Conservation (phyloP, 2,329 filamentous ascomycete species). For the Aureobasidium pullulans region DNA sequence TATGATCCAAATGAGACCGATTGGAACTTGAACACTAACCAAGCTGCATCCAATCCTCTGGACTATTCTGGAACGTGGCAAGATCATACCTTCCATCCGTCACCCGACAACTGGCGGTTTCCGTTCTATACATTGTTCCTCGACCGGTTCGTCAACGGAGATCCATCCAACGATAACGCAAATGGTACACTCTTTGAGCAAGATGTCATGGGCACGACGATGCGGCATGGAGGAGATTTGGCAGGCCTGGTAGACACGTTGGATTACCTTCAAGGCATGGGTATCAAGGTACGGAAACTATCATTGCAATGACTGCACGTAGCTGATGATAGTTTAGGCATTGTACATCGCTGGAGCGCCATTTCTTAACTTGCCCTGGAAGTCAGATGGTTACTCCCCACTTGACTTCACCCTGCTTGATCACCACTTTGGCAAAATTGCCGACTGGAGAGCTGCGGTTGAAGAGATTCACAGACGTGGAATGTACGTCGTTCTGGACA, state of each 20-base stretch:
- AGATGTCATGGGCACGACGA: conserved; percentile 51
- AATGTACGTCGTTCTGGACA: conserved; percentile 61
- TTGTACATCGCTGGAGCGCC: conserved; percentile 58
- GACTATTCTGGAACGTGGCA: conserved; percentile 53
- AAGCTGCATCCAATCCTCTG: conserved; percentile 45
- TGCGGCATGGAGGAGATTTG: conserved; percentile 57
- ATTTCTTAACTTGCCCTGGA: conserved; percentile 59
- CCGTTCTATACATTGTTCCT: conserved; percentile 59
- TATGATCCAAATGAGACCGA: conserved; percentile 45
- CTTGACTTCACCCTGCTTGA: conserved; percentile 58
- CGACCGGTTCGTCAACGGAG: conserved; percentile 58
- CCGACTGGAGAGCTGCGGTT: conserved; percentile 51
- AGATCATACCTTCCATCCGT: conserved; percentile 44
- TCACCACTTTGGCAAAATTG: conserved; percentile 53
- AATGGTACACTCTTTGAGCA: conserved; percentile 56
- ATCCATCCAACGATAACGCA: conserved; percentile 56
- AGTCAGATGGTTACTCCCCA: conserved; percentile 51
- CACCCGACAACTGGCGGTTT: conserved; percentile 57
- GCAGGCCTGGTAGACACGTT: conserved; percentile 52
- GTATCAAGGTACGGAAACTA: conserved; percentile 31
- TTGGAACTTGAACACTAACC: conserved; percentile 57
- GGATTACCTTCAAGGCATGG: conserved; percentile 58
- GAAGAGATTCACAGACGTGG: conserved; percentile 53
- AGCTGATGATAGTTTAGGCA: conserved; percentile 31
- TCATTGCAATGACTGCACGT: too few species aligned